Conservation (phyloP, 192 early-diverging fungal species). For the Pilobolus umbonatus region DNA sequence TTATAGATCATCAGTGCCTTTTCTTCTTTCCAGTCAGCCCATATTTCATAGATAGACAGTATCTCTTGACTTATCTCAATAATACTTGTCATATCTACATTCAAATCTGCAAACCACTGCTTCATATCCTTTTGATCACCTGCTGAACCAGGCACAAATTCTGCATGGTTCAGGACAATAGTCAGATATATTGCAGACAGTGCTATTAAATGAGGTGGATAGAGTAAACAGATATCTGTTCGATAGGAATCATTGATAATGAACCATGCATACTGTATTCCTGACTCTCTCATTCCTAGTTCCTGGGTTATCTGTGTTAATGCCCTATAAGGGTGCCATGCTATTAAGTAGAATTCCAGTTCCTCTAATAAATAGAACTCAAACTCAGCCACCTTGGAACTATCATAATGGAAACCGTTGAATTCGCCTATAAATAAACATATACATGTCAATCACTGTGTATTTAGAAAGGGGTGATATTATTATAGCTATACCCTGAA, state of each 20-base stretch:
- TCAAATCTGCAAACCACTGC: conserved; percentile 78
- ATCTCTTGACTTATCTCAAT: conserved; percentile 75
- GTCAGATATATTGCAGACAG: conserved; percentile 71
- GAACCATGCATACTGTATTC: conserved; percentile 62
- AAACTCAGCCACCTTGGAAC: conserved; percentile 80
- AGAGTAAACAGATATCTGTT: conserved; percentile 75
- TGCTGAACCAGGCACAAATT: conserved; percentile 32
- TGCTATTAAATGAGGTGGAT: conserved; percentile 89
- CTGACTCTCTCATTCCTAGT: conserved; percentile 45
- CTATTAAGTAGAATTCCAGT: conserved; percentile 83
- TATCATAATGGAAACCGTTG: conserved; percentile 63
- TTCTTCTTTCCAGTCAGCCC: conserved; percentile 61
- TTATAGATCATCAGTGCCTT: conserved; percentile 45
- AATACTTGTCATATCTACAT: conserved; percentile 75
- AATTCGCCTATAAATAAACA: conserved; percentile 23
- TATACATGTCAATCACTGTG: neutral
- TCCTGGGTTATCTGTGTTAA: conserved; percentile 55
- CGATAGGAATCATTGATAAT: conserved; percentile 82
- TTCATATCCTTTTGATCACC: conserved; percentile 56
- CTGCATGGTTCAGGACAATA: conserved; percentile 49
- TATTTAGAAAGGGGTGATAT: neutral
- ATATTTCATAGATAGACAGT: conserved; percentile 62
- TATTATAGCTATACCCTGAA: conserved; percentile 30
- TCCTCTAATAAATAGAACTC: conserved; percentile 92
- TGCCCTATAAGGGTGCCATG: conserved; percentile 84